phyloP scores from a whole-genome alignment of 768 basidiomycete species.

The Pleurotus platypus region DNA sequence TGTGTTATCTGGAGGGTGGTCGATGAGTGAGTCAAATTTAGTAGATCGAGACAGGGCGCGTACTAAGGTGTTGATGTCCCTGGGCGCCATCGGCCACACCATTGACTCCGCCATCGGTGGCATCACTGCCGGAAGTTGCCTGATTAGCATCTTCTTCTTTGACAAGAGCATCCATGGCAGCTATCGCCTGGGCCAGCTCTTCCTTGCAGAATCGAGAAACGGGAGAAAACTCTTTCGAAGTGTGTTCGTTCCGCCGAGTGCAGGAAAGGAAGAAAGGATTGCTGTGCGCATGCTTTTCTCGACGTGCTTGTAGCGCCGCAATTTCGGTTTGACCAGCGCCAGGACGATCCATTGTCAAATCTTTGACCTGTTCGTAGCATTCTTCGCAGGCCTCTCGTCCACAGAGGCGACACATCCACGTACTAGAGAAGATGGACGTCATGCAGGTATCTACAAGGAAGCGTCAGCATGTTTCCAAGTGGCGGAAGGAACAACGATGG shows the following conservation, averaged over 20 bases:
- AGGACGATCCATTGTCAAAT: conserved; percentile 53
- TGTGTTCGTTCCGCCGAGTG: conserved; percentile 68
- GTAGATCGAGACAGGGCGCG: too few relatives aligned
- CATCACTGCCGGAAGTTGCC: background rate
- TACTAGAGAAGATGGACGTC: conserved; percentile 87
- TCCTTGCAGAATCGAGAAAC: conserved; percentile 69
- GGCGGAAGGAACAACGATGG: background rate
- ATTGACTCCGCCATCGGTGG: background rate
- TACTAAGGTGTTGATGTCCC: background rate
- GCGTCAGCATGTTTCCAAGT: background rate
- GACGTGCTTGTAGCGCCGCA: conserved; percentile 42
- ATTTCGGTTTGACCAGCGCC: conserved; percentile 46
- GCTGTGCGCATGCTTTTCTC: conserved; percentile 58
- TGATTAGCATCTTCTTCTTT: conserved; percentile 9
- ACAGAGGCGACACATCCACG: conserved; percentile 89
- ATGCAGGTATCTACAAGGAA: conserved; percentile 78
- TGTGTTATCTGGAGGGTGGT: background rate
- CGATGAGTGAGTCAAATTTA: too few relatives aligned
- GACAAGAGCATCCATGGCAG: conserved; percentile 63
- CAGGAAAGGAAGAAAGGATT: conserved; percentile 78
- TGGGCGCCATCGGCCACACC: background rate
- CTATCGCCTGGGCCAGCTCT: conserved; percentile 64
- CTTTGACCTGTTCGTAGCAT: conserved; percentile 69
- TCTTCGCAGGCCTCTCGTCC: conserved; percentile 88
- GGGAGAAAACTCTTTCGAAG: conserved; percentile 65